phyloP scores from a whole-genome alignment of 148 eudicot species.

The Chenopodium formosanum region DNA sequence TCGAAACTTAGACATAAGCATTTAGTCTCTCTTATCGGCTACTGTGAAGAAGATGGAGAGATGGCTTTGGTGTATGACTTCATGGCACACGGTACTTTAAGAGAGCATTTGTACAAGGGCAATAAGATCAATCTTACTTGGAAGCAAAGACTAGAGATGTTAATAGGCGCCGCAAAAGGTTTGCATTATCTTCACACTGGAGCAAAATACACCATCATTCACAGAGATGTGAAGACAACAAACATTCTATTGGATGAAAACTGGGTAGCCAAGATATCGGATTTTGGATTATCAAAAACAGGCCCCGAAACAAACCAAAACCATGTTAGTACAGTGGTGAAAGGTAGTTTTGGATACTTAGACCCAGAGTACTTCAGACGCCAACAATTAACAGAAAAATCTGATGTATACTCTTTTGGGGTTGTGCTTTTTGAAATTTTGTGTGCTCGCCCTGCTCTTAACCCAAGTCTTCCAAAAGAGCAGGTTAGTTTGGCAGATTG shows the following conservation, averaged over 20 bases:
- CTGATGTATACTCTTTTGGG: constrained; percentile 54
- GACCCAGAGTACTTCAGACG: constrained; percentile 52
- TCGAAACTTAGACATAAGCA: constrained; percentile 57
- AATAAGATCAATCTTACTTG: constrained; percentile 45
- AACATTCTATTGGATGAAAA: constrained; percentile 48
- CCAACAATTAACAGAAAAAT: constrained; percentile 49
- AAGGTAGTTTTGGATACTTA: constrained; percentile 50
- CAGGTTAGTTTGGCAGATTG: constrained; percentile 57
- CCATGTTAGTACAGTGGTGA: constrained; percentile 54
- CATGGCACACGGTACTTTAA: constrained; percentile 52
- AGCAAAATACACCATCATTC: constrained; percentile 53
- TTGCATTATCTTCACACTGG: constrained; percentile 64
- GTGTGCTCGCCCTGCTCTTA: constrained; percentile 50
- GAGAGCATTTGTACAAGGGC: constrained; percentile 54
- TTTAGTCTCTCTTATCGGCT: constrained; percentile 54
- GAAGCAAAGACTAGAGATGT: constrained; percentile 54
- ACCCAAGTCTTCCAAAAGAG: constrained; percentile 49
- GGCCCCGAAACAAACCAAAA: constrained; percentile 46
- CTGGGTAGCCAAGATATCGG: constrained; percentile 53
- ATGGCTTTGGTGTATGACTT: constrained; percentile 60
- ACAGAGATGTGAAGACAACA: constrained; percentile 60
- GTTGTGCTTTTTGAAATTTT: constrained; percentile 48
- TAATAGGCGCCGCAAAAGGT: constrained; percentile 52
- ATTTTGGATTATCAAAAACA: constrained; percentile 54
- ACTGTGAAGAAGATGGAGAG: constrained; percentile 55